These are phyloP conservation scores for Isabelozyma rhagii DNA, from an alignment of 805 yeast species.

Conservation along the genomic window DNA sequence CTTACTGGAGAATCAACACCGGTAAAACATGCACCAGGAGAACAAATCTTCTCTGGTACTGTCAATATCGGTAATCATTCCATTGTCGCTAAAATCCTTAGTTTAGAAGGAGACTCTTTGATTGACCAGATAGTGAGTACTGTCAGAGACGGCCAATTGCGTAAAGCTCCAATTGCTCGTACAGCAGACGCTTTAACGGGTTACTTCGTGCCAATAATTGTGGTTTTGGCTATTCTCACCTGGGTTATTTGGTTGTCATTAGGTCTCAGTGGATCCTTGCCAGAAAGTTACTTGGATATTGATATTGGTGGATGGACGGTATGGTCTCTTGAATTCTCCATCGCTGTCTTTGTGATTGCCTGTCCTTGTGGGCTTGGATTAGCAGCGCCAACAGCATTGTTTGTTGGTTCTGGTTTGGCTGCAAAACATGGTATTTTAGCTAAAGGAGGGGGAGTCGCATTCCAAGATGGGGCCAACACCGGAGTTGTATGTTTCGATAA, in stretches of 20 bases:
- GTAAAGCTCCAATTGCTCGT: conserved; percentile 71
- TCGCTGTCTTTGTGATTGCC: conserved; percentile 77
- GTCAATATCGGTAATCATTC: conserved; percentile 58
- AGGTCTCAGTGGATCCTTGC: conserved; percentile 54
- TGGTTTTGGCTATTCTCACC: conserved; percentile 54
- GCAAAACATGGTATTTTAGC: conserved; percentile 75
- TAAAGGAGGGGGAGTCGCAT: conserved; percentile 79
- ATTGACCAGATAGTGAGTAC: conserved; percentile 67
- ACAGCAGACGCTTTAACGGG: conserved; percentile 68
- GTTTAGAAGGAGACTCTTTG: conserved; percentile 61
- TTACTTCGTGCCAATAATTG: conserved; percentile 69
- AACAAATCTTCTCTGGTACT: conserved; percentile 71
- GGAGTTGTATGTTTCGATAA: conserved; percentile 72
- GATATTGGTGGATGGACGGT: conserved; percentile 73
- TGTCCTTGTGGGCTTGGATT: conserved; percentile 86
- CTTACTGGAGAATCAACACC: conserved; percentile 63
- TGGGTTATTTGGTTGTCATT: conserved; percentile 69
- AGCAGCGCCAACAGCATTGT: conserved; percentile 82
- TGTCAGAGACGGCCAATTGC: conserved; percentile 70
- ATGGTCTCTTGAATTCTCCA: conserved; percentile 76
- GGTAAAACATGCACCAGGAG: conserved; percentile 55
- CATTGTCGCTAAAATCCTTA: conserved; percentile 51
- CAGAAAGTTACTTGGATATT: conserved; percentile 53
- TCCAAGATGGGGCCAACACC: conserved; percentile 68
- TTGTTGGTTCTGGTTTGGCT: conserved; percentile 76